These are phyloP conservation scores for Microbotryum saponariae DNA, from an alignment of 1,284 basidiomycete species.

Conservation along the genomic window DNA sequence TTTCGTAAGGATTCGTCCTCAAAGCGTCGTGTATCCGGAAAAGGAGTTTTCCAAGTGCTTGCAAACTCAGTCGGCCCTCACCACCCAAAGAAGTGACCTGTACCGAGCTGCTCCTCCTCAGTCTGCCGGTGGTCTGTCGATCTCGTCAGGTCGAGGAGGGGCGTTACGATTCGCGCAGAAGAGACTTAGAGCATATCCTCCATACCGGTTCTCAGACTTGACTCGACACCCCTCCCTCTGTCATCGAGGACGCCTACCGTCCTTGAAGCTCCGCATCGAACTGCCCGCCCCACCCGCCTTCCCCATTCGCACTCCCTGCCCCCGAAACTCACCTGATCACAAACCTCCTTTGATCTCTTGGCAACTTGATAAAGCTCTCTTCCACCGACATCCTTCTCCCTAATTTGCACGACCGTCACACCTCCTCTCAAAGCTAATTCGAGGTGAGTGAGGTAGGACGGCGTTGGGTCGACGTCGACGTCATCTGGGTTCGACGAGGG, in stretches of 20 bases:
- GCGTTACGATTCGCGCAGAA: too few species aligned
- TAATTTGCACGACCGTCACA: slow-evolving; percentile 80
- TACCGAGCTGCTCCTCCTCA: too few species aligned
- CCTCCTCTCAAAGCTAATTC: slow-evolving; percentile 68
- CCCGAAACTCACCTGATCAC: slow-evolving; percentile 49
- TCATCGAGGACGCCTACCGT: too few species aligned
- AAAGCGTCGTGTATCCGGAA: not conserved
- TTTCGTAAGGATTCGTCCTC: not conserved
- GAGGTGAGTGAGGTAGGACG: slow-evolving; percentile 47
- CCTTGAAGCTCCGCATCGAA: not conserved
- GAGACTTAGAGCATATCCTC: too few species aligned
- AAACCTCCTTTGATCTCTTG: slow-evolving; percentile 60
- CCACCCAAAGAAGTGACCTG: too few species aligned
- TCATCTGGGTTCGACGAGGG: slow-evolving; percentile 18
- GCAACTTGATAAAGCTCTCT: slow-evolving; percentile 79
- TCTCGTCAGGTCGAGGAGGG: too few species aligned
- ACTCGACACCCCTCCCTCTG: too few species aligned
- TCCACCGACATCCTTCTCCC: slow-evolving; percentile 75
- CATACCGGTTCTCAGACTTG: too few species aligned
- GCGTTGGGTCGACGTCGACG: too few species aligned
- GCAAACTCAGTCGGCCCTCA: too few species aligned
- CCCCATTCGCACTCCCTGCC: not conserved
- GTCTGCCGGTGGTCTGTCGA: too few species aligned
- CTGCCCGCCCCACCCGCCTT: not conserved
- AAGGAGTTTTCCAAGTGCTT: too few species aligned